These are phyloP conservation scores for Xylariales sp. DNA, from an alignment of 2,329 filamentous ascomycete genomes.

Conservation along the genomic window DNA sequence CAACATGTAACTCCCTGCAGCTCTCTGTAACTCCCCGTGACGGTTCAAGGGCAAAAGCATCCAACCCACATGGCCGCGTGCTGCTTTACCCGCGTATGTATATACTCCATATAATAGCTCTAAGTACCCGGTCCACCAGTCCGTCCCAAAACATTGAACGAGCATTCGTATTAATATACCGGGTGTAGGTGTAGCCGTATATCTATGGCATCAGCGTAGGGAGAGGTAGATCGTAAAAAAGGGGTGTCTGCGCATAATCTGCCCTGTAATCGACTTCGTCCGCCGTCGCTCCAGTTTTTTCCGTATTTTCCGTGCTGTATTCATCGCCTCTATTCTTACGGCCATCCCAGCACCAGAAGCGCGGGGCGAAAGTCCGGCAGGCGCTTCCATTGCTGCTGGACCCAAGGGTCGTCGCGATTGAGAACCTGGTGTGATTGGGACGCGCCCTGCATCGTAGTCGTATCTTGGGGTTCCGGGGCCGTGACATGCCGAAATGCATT, in stretches of 20 bases:
- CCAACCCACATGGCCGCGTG: too few relatives aligned
- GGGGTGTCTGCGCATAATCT: not conserved
- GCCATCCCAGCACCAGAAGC: slow-evolving; percentile 46
- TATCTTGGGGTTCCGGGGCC: slow-evolving; percentile 16
- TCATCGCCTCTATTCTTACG: slow-evolving; percentile 22
- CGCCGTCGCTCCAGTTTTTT: not conserved
- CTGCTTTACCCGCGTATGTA: not conserved
- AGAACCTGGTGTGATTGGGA: slow-evolving; percentile 24
- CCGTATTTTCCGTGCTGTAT: not conserved
- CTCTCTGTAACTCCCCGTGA: too few relatives aligned
- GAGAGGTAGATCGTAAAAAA: not conserved
- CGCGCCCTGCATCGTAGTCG: not conserved
- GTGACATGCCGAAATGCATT: slow-evolving; percentile 34
- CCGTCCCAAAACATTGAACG: not conserved
- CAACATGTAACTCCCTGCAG: not conserved
- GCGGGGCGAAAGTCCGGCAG: slow-evolving; percentile 47
- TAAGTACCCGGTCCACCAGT: not conserved
- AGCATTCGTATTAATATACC: too few relatives aligned
- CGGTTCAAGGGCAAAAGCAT: not conserved
- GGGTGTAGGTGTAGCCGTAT: too few relatives aligned
- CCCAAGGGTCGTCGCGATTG: slow-evolving; percentile 42
- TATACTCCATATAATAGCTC: not conserved
- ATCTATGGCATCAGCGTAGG: not conserved
- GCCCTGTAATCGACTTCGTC: not conserved
- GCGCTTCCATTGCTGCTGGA: slow-evolving; percentile 42